Evolutionary conservation across 768 basidiomycete species (phyloP), one percentile per base, ranked within the genome.

Genomic region (Thelephora aurantiotincta): DNA sequence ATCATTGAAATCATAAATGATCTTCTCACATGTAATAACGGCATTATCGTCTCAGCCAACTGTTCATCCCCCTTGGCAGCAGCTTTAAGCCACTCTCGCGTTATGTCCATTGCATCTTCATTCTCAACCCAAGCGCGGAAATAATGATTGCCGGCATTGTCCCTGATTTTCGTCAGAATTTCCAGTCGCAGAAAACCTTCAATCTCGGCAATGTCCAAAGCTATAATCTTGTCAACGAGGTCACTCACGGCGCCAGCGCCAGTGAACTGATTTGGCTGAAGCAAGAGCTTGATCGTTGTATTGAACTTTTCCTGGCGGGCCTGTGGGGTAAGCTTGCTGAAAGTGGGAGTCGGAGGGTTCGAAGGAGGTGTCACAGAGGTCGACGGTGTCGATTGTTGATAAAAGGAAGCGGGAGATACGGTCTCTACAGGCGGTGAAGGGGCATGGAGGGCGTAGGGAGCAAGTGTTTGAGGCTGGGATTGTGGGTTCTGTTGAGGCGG

Each of bases 71-170:
- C 67, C 51, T 75, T 77, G 43, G 70, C 73, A 23, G 71, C 68
- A 1, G 80, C 70, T 64, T 80, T 85, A 50, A 91, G 64, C 88
- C 88, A 91, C 54, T 85, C 83, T 44, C 83, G 73, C 37, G 83
- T 76, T 33, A 89, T 71, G 50, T 84, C 83, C 68, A 90, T 78
- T 14, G 85, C 88, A 35, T 63, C 61, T 38, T 58, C n/a, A 59
- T 84, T 87, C 60, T 87, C 86, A 13, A 77, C 73, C 86, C 87
- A 90, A 4, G 85, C 86, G 37, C 84, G 77, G 60, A 84, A 89
- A 58, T 90, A 91, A 56, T 86, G 83, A 58, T 88, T 86, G 36
- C 78, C 82, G 23, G 88, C 88, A 43, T 80, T 77, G 61, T 91
- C 86, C 52, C 87, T 73, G 53, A 90, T 82, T 63, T 78, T 81